Percentiles rank a stretch among this genome's conserved stretches.
Conservation (phyloP, 352 stramenopile genomes). For the Phytophthora macrochlamydospora region DNA sequence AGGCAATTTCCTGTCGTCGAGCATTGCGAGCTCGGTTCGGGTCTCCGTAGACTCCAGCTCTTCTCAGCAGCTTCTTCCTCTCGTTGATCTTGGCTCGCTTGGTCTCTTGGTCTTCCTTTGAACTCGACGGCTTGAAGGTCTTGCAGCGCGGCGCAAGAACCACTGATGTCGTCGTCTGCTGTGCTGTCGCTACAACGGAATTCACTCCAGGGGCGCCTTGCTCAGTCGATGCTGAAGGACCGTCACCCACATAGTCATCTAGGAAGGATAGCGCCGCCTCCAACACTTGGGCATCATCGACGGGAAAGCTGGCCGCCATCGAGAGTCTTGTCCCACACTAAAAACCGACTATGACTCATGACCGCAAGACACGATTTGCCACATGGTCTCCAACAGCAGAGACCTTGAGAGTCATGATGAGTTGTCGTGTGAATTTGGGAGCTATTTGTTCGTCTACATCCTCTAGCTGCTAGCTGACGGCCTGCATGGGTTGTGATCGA, state of each 20-base stretch:
- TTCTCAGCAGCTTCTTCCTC: constrained; percentile 26
- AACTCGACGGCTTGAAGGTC: not conserved
- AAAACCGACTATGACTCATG: not conserved
- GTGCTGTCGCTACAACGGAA: not conserved
- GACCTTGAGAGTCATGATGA: no score
- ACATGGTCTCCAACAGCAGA: not conserved
- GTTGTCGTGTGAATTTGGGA: no score
- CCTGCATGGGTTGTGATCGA: constrained; percentile 2
- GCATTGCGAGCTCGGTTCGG: constrained; percentile 39
- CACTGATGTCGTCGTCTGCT: not conserved
- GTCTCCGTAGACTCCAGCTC: constrained; percentile 27
- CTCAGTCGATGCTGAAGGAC: not conserved
- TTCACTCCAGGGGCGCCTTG: not conserved
- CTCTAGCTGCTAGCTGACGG: not conserved
- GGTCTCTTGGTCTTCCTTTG: constrained; percentile 4
- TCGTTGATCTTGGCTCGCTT: constrained; percentile 13
- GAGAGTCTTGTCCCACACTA: not conserved
- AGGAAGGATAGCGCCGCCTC: constrained; percentile 28
- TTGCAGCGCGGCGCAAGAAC: constrained; percentile 1
- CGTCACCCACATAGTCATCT: constrained; percentile 16
- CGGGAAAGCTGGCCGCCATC: constrained; percentile 6
- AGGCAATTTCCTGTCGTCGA: constrained; percentile 42
- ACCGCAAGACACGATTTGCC: not conserved
- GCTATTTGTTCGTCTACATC: no score
- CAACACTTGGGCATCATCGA: constrained; percentile 13